Base-by-base conservation (phyloP, 768 basidiomycete genomes). In the Rhizopogon vulgaris region DNA sequence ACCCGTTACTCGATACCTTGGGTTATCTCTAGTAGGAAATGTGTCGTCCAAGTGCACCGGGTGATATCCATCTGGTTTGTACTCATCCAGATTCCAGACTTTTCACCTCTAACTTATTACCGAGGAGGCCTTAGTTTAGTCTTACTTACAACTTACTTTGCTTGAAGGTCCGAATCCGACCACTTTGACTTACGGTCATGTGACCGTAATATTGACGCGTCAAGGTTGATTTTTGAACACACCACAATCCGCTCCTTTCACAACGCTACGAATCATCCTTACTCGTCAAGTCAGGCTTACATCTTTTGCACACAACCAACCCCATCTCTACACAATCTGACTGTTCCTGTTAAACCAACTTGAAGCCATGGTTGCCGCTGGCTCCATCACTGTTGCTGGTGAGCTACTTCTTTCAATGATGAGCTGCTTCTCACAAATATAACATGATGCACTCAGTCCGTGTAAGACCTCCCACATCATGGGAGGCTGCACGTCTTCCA, bases 341-440 rank as follows among this genome's bases (percentile, higher is more conserved):
- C 30, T 14, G 18, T 46, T 28, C 43, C 18, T 45, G 9, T 30
- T 2, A 32, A 32, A 42, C 43, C 22, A 22, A 22, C 22, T 22
- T 22, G 22, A 38, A 39, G 69, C 58, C 57, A 89, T 90, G 87
- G 86, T 87, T 63, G 79, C 87, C 66, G 85, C 88, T 58, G 90
- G 90, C 69, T 89, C 89, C 60, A 93, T 93, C 62, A 86, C 85
- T 46, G 90, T 92, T 51, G 90, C 87, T 69, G 89, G 90, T 87
- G 51, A 49, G 75, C 52, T 56, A 18, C 32, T 49, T 39, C 47
- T 51, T 57, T 64, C n/a, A n/a, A n/a, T n/a, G 49, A 57, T 56
- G 52, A 56, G 53, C 34, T 47, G 42, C 10, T n/a, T 49, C 41
- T 52, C 53, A 58, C 41, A 15, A 50, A 41, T 43, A 24, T 65